Conservation (phyloP, 2,329 filamentous ascomycete genomes). For the Fusarium palustre region DNA sequence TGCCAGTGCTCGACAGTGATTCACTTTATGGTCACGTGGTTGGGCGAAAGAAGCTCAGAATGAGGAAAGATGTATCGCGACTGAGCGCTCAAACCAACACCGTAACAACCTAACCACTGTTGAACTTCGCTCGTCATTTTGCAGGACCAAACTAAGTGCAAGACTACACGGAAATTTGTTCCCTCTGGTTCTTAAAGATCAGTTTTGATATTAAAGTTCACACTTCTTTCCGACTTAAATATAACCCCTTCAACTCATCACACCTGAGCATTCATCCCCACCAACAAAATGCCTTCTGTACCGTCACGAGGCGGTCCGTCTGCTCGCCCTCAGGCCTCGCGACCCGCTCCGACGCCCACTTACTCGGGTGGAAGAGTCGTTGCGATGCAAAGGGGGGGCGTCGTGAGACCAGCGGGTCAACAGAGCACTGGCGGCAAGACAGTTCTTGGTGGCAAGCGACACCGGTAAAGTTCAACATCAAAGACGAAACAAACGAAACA, state of each 20-base stretch:
- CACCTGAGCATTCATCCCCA: no score
- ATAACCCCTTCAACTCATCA: neutral
- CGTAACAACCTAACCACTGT: neutral
- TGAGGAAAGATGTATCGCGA: constrained; percentile 1
- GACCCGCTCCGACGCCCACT: neutral
- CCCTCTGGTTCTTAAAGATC: neutral
- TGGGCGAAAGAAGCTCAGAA: neutral
- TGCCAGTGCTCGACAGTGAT: neutral
- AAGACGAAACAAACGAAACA: neutral
- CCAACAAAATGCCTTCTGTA: neutral
- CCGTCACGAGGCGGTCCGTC: constrained; percentile 49
- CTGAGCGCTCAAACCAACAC: neutral
- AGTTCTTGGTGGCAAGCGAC: constrained; percentile 42
- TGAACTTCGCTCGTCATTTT: neutral
- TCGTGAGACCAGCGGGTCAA: neutral
- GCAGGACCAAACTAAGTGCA: neutral
- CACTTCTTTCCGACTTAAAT: no score
- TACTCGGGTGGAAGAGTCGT: constrained; percentile 3
- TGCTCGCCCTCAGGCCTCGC: constrained; percentile 6
- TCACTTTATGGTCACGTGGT: constrained; percentile 16
- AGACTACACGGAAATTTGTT: neutral
- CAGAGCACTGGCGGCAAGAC: constrained; percentile 30
- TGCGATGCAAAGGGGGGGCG: constrained; percentile 5
- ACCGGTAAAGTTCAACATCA: constrained; percentile 37
- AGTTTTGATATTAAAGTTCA: neutral